Evolutionary conservation across 2,329 filamentous ascomycete genomes (phyloP).

Genomic region (Aureobasidium melanogenum): DNA sequence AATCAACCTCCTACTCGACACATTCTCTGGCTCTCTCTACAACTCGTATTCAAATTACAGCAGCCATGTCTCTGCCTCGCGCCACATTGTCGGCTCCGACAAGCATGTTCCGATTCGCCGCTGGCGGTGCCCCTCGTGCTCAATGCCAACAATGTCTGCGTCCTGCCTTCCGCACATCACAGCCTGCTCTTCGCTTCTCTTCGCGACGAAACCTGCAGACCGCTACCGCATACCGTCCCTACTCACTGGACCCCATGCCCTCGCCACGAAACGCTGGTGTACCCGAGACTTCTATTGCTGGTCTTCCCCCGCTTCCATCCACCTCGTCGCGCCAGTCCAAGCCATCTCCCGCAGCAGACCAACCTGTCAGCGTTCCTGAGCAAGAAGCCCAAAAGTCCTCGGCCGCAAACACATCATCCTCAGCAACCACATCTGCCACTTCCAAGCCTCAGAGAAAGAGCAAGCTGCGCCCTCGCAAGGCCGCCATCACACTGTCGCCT

Average conservation of each 20-base stretch:
- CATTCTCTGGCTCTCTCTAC: neutral
- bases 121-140: slow-evolving; percentile 18
- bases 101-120: slow-evolving; percentile 28
- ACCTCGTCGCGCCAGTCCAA: slow-evolving; percentile 35
- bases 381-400: slow-evolving; percentile 54
- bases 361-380: slow-evolving; percentile 47
- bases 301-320: slow-evolving; percentile 33
- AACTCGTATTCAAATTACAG: neutral
- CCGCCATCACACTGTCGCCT: slow-evolving; percentile 78
- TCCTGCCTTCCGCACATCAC: slow-evolving; percentile 15
- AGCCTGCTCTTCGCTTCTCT: slow-evolving; percentile 26
- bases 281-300: slow-evolving; percentile 53
- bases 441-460: slow-evolving; percentile 48
- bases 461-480: slow-evolving; percentile 75
- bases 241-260: slow-evolving; percentile 48
- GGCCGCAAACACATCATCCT: slow-evolving; percentile 24
- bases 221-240: slow-evolving; percentile 54
- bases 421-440: slow-evolving; percentile 25
- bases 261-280: slow-evolving; percentile 49
- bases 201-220: slow-evolving; percentile 56
- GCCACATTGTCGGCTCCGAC: neutral
- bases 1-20: neutral
- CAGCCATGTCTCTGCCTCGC: slow-evolving; percentile 19
- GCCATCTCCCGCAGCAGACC: slow-evolving; percentile 12
- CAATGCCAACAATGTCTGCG: slow-evolving; percentile 38